Base-by-base conservation (phyloP, 2,329 filamentous ascomycete genomes). In the Trichoderma semiorbis region DNA sequence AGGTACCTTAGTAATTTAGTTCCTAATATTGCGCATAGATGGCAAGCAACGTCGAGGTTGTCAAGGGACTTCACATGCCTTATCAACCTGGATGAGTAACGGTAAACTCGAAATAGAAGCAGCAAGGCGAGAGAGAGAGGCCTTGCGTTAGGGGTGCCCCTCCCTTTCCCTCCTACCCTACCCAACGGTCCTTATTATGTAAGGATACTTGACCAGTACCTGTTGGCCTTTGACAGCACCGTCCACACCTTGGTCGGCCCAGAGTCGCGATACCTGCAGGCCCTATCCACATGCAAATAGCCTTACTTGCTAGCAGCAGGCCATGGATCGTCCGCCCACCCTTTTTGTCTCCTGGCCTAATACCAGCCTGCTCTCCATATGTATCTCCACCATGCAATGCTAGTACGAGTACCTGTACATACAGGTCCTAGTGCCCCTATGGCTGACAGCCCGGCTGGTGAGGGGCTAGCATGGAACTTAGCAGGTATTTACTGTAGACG, bases 351-450 rank as follows among this genome's bases (percentile, higher is more conserved):
- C 53, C 53, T 60, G 21, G 53, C 34, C 53, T 24, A 34, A 34
- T 34, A 34, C 32, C 32, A 34, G 32, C 32, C 32, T 34, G 32
- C 32, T 34, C 32, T 34, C 32, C 32, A 34, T 34, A 12, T 34
- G 32, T 34, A 58, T 68, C 65, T 30, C 65, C 34, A 68, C 65
- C 14, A 58, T 60, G 34, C 34, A 36, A 6, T 36, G 12, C 34
- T 36, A 36, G 34, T 36, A 36, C 34, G 34, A 36, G 34, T 36
- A 36, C 34, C 34, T 36, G 34, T 36, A 36, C 34, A 36, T 36
- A 36, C 34, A 36, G 34, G 34, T 36, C 34, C 34, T 69, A 69
- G 66, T 69, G 55, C 66, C 66, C 66, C 53, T 61, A 34, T 60
- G 53, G 66, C 66, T 69, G 65, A 68, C 65, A 36, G 53, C 65